These are phyloP conservation scores for Beauveria bassiana DNA, from an alignment of 2,329 filamentous ascomycete species.

Conservation along the genomic window DNA sequence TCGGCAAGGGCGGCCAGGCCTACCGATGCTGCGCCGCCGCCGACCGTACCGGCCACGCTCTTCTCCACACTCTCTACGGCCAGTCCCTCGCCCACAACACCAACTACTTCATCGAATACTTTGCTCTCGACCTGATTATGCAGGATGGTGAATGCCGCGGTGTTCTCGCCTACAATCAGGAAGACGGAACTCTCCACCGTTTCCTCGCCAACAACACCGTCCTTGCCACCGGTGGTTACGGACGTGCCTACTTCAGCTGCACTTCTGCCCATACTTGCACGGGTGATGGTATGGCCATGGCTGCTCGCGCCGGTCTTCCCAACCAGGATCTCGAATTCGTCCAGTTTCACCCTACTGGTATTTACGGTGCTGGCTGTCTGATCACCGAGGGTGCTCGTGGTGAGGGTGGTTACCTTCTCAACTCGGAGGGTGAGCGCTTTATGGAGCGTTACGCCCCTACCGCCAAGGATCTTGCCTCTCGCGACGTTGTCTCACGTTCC, in stretches of 20 bases:
- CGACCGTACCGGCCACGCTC: slow-evolving; percentile 92
- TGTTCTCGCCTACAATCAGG: slow-evolving; percentile 96
- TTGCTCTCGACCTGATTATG: slow-evolving; percentile 95
- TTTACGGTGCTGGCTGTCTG: slow-evolving; percentile 95
- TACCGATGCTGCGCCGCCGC: slow-evolving; percentile 96
- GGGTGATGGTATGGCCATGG: slow-evolving; percentile 99
- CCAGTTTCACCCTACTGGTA: slow-evolving; percentile 98
- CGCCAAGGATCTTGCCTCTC: slow-evolving; percentile 92
- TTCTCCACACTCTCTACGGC: slow-evolving; percentile 96
- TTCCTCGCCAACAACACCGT: slow-evolving; percentile 97
- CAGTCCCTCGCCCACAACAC: slow-evolving; percentile 96
- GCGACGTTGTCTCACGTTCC: slow-evolving; percentile 92
- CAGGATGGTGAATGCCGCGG: slow-evolving; percentile 94
- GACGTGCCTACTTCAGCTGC: slow-evolving; percentile 96
- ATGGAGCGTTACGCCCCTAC: slow-evolving; percentile 99
- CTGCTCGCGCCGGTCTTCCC: slow-evolving; percentile 90
- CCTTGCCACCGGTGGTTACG: slow-evolving; percentile 93
- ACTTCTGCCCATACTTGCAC: slow-evolving; percentile 98
- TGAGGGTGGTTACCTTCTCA: slow-evolving; percentile 95
- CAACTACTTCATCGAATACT: slow-evolving; percentile 99
- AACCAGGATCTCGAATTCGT: slow-evolving; percentile 99
- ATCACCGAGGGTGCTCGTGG: slow-evolving; percentile 97
- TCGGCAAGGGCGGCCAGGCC: slow-evolving; percentile 92
- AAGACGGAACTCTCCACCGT: slow-evolving; percentile 94
- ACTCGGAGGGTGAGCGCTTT: slow-evolving; percentile 97